Evolutionary conservation across 164 flowering plant genomes (phyloP).

Genomic region (Tinospora cordifolia): DNA sequence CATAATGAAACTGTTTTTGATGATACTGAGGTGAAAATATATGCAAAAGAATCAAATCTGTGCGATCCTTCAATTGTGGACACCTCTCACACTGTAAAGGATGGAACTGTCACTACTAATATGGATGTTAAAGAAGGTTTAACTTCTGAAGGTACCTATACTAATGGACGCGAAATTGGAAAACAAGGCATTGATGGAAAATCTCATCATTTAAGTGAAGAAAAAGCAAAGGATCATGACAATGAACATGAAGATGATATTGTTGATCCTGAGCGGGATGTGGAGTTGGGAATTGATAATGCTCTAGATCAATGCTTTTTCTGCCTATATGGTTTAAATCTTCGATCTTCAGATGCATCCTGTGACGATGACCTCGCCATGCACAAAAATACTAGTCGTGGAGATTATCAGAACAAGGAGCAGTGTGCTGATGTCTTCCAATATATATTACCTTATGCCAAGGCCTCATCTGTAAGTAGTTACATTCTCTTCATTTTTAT

Average conservation of each 20-base stretch:
- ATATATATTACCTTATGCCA: constrained; percentile 82
- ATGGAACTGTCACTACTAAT: constrained; percentile 13
- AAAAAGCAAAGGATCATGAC: constrained; percentile 20
- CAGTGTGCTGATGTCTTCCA: constrained; percentile 97
- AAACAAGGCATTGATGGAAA: constrained; percentile 18
- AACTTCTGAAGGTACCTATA: constrained; percentile 14
- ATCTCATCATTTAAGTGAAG: constrained; percentile 15
- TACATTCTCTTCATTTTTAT: constrained; percentile 12
- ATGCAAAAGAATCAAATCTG: constrained; percentile 18
- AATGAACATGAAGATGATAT: constrained; percentile 28
- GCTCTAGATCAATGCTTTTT: constrained; percentile 92
- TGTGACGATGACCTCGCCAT: constrained; percentile 77
- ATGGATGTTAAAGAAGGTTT: constrained; percentile 1
- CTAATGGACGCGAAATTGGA: constrained; percentile 25
- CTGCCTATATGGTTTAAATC: constrained; percentile 94
- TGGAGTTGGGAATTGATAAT: constrained; percentile 69
- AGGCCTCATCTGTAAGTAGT: constrained; percentile 83
- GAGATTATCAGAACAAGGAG: constrained; percentile 94
- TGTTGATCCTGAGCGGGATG: constrained; percentile 62
- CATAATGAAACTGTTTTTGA: constrained; percentile 13
- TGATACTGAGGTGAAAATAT: constrained; percentile 20
- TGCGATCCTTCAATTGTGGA: constrained; percentile 20
- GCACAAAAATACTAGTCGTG: constrained; percentile 88
- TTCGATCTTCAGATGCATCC: constrained; percentile 69
- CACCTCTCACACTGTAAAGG: constrained; percentile 19